Percentiles rank a stretch among this genome's conserved stretches.
Evolutionary conservation across 805 yeast genomes (phyloP).

Genomic region (Kregervanrija delftensis): DNA sequence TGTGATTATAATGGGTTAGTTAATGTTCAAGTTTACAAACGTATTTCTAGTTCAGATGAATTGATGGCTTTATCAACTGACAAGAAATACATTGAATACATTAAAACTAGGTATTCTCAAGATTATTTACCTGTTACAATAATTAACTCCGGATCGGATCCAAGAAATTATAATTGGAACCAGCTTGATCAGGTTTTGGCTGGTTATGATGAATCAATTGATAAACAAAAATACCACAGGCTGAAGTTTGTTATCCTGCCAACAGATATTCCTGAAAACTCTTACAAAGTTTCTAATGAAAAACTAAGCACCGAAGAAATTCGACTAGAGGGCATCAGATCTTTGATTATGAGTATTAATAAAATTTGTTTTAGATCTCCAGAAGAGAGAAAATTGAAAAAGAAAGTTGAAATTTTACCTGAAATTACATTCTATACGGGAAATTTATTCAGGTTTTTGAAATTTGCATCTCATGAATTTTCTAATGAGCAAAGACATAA

Average conservation of each 20-base stretch:
- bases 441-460: slow-evolving; percentile 59
- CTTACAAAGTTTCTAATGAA: slow-evolving; percentile 41
- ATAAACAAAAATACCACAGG: slow-evolving; percentile 48
- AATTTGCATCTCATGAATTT: slow-evolving; percentile 25
- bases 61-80: slow-evolving; percentile 14
- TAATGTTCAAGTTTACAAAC: slow-evolving; percentile 68
- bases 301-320: slow-evolving; percentile 74
- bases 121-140: slow-evolving; percentile 52
- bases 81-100: slow-evolving; percentile 41
- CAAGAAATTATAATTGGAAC: slow-evolving; percentile 75
- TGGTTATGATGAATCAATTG: slow-evolving; percentile 74
- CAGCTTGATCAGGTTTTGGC: slow-evolving; percentile 86
- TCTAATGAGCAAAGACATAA: slow-evolving; percentile 9
- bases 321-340: slow-evolving; percentile 84
- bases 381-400: slow-evolving; percentile 31
- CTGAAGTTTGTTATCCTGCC: slow-evolving; percentile 85
- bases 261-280: slow-evolving; percentile 55
- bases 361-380: slow-evolving; percentile 43
- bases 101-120: slow-evolving; percentile 75
- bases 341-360: slow-evolving; percentile 56
- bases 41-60: slow-evolving; percentile 19
- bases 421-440: slow-evolving; percentile 88
- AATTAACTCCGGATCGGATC: slow-evolving; percentile 42
- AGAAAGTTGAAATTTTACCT: slow-evolving; percentile 48
- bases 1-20: slow-evolving; percentile 67